Base-by-base conservation (phyloP, 805 yeast species). In the Zygoascus bituminiphila region DNA sequence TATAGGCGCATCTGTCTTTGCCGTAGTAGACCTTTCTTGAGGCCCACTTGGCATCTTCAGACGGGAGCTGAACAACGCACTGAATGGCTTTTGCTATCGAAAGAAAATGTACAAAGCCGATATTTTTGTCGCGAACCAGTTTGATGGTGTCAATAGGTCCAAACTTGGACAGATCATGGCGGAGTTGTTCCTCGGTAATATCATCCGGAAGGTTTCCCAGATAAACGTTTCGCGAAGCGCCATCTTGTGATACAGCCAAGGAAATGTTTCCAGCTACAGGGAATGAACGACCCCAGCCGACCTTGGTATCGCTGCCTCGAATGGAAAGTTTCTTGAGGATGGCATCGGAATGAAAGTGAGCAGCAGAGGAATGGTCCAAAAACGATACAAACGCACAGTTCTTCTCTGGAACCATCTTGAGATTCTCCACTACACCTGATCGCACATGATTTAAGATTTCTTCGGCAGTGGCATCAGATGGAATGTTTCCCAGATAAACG, bases 181-280 rank as follows among this genome's bases (percentile, higher is more conserved):
- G 64, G 49, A 89, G 71, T 56, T 82, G 86, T 20, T 75, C 78
- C 62, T 82, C 93, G 37, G 85, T 74, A 41, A 75, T 71, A 24
- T 76, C 79, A 48, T 79, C 81, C 52, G 81, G 79, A 48, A 91
- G 71, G 54, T 81, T 81, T 17, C 97, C 96, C 53, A 91, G 72
- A 62, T 87, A 89, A 31, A 91, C 96, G 62, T 91, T 89, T 70
- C 98, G 79, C 9, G 97, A 87, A 5, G 98, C 98, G 44, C 87
- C 86, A 56, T 87, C 91, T 53, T 85, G 78, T 49, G 81, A 79
- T 48, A 93, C 88, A 15, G 88, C 82, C 29, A 81, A 77, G 46
- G 79, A 70, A 5, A 91, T 89, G 6, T 83, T 74, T 1, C 94
- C 84, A 51, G 79, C 80, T 31, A 88, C 78, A 1, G 84, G 79